Evolutionary conservation across 805 yeast genomes (phyloP), one percentile per base, ranked within the genome.

Genomic region (Candida verbasci): DNA sequence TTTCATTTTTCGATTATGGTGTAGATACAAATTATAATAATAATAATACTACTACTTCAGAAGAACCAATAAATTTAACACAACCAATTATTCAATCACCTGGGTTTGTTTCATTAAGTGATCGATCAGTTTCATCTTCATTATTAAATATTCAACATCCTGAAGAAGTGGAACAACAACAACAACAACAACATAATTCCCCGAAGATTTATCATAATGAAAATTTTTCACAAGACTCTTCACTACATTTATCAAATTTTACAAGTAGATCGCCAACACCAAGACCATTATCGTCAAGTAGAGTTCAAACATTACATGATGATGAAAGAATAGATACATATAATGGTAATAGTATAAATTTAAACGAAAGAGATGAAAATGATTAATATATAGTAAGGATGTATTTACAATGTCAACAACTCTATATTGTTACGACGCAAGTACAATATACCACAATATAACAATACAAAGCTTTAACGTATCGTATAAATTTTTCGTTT

Each of bases 1-100:
- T 58, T 40, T 61, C 65, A 16, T 67, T 67, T 40, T 66, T 67
- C 39, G 70, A 66, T 45, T 67, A 66, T 40, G 66, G 70, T 1
- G 58, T 59, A 8, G 66, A 34, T 3, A 6, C 29, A 27, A 24
- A 26, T 15, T 12, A 17, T 15, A 17, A 15, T 9, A 17, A 26
- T 6, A 11, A 6, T 6, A 9, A 26, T 9, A n/a, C n/a, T n/a
- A n/a, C n/a, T n/a, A n/a, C n/a, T n/a, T n/a, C n/a, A n/a, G 31
- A 34, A 14, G 23, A n/a, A 5, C 10, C 9, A 5, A 17, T 15
- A 16, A 22, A 12, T 6, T 10, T 32, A 9, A 22, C 25, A 9
- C 37, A 20, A 17, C 35, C 29, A 22, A 29, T 14, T 17, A 25
- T 31, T 43, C 9, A 39, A 30, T 15, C 43, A 33, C 23, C 39